Evolutionary conservation across 2,329 filamentous ascomycete species (phyloP), one percentile per base, ranked within the genome.

Genomic region (Colletotrichum lentis): DNA sequence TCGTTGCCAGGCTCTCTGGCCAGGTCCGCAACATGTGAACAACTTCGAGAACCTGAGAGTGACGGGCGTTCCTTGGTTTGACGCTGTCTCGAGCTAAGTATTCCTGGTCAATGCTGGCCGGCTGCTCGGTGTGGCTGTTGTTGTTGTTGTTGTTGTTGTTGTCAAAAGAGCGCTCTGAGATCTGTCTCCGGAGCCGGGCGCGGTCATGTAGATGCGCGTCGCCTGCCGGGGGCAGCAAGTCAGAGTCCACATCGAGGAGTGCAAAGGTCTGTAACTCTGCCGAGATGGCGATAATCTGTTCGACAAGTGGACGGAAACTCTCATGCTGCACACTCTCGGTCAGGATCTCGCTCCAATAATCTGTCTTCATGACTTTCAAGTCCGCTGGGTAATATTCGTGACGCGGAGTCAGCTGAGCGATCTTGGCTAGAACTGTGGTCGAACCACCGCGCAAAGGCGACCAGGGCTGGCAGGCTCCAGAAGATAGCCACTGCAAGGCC

Each of bases 381-480:
- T 75, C 70, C 0, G 68, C 69, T 0, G 82, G 82, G n/a, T 83
- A 83, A 47, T 77, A 81, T 0, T 74, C 69, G 39, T 78, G 69
- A 3, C 24, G 56, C 4, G 78, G 73, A 22, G 74, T 71, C 56
- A 85, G 43, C 73, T 27, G 31, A 0, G 71, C 66, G 12, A 80
- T 73, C 2, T 59, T 65, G 0, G 49, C 1, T 0, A 80, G 66
- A 0, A 67, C 39, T 0, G 58, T 49, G 0, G 12, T 1, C 0
- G 1, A 0, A 0, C 35, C 39, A 1, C 20, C 5, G 0, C 44
- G 47, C 1, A 83, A 52, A 0, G 80, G 76, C 0, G 64, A 72
- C 84, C 84, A 87, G 0, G 85, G 84, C 41, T 85, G 83, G 41
- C 82, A 84, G 1, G 76, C 75, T 0, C 83, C 85, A 0, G 86